Percentiles rank a stretch among this genome's conserved stretches.
phyloP scores from a whole-genome alignment of 1,284 basidiomycete species.

The Acaromyces ingoldii region DNA sequence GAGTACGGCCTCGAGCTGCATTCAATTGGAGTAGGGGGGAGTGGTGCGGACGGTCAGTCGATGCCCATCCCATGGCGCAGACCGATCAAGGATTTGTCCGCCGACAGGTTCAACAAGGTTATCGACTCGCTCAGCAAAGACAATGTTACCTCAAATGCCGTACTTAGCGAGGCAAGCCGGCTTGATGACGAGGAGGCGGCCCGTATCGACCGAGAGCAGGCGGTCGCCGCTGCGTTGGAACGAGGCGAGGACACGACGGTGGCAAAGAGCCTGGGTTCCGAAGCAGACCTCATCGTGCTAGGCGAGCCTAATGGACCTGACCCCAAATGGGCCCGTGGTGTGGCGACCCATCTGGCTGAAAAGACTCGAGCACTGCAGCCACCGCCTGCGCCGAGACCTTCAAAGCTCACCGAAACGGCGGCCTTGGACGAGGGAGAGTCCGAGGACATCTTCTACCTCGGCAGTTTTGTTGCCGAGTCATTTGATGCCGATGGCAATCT shows the following conservation, averaged over 20 bases:
- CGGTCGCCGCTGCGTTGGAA: constrained; percentile 40
- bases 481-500: constrained; percentile 1
- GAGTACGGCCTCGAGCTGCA: too few species aligned
- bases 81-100: not conserved
- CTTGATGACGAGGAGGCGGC: constrained; percentile 28
- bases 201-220: constrained; percentile 36
- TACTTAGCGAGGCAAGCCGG: constrained; percentile 23
- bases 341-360: constrained; percentile 43
- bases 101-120: constrained; percentile 27
- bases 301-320: constrained; percentile 45
- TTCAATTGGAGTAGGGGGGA: too few species aligned
- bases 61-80: not conserved
- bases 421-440: not conserved
- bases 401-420: too few species aligned
- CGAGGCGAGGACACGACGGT: constrained; percentile 43
- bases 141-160: constrained; percentile 19
- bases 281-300: constrained; percentile 47
- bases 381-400: constrained; percentile 28
- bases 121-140: constrained; percentile 18
- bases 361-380: constrained; percentile 40
- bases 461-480: too few species aligned
- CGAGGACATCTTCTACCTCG: not conserved
- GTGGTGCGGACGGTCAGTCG: not conserved
- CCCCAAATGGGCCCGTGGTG: constrained; percentile 40
- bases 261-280: constrained; percentile 41